Base-by-base conservation (phyloP, 805 yeast genomes). In the Lachancea sp. region DNA sequence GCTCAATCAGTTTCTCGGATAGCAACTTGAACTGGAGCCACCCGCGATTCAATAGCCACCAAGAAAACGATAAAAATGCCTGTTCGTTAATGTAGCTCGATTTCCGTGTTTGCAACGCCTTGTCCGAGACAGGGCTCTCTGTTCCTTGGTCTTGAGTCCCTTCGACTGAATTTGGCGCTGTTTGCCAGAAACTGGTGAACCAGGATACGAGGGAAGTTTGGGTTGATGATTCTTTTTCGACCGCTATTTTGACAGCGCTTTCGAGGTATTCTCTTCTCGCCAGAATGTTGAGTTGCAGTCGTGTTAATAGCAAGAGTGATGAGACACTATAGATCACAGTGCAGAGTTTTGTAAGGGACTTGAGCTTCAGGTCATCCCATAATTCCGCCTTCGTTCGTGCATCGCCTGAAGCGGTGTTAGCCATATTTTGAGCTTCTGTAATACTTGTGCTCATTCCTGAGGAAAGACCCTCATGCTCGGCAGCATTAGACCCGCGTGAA, bases 31-130 rank as follows among this genome's bases (percentile, higher is more conserved):
- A 64, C 24, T 69, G 65, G 17, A 70, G 52, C 88, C 92, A 87
- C 0, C 97, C 97, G 48, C 79, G 76, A 60, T 90, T 88, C 37
- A 90, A 68, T 34, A 90, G 61, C 96, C 96, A 90, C 96, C 97
- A 90, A 45, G 89, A 81, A 46, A 87, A 74, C 0, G 95, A 82
- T 34, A 90, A 68, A 57, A 83, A 90, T 37, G 87, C 82, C 52
- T 92, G 90, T 52, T 83, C 92, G 28, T 80, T 71, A 24, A 73
- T 63, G 55, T 80, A 77, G 49, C 74, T 74, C 26, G 54, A 60
- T 50, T 29, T 47, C 50, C 24, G 47, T 48, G 31, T 40, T 22
- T 29, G 37, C 29, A 18, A 33, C 30, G 22, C 33, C 20, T 23
- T 34, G 6, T 22, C 42, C 3, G 36, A 34, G 8, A 34, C 12